Evolutionary conservation across 1,139 yeast species (phyloP).

Genomic region (Pichia sp.): DNA sequence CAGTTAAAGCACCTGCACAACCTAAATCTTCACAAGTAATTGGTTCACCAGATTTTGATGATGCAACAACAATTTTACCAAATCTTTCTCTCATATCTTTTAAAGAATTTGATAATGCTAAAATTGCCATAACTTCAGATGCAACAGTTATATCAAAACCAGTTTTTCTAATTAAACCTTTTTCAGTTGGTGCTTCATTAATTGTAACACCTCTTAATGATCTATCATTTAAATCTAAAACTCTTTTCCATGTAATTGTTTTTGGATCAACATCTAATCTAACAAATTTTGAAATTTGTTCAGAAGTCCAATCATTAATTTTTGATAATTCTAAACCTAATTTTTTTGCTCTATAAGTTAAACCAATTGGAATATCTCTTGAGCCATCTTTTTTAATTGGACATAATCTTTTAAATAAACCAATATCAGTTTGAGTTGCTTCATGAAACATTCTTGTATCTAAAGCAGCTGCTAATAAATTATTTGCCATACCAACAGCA

Average conservation of each 20-base stretch:
- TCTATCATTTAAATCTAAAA: conserved; percentile 93
- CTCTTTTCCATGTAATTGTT: conserved; percentile 94
- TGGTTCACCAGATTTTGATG: conserved; percentile 77
- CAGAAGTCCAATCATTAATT: conserved; percentile 75
- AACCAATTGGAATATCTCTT: conserved; percentile 70
- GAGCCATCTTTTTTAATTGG: conserved; percentile 75
- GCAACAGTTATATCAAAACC: conserved; percentile 98
- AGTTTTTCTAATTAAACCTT: conserved; percentile 80
- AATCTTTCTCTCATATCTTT: conserved; percentile 85
- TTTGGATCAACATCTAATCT: conserved; percentile 91
- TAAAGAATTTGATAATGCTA: conserved; percentile 81
- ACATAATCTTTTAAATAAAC: conserved; percentile 78
- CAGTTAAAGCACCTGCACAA: conserved; percentile 95
- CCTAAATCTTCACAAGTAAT: conserved; percentile 95
- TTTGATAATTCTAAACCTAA: conserved; percentile 75
- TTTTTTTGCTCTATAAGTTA: conserved; percentile 72
- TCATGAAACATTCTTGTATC: conserved; percentile 98
- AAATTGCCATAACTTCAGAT: conserved; percentile 94
- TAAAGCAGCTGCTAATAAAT: conserved; percentile 92
- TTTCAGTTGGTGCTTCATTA: conserved; percentile 92
- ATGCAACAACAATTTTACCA: conserved; percentile 87
- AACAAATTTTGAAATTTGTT: conserved; percentile 70
- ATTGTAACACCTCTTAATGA: conserved; percentile 85
- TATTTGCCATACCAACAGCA: conserved; percentile 94
- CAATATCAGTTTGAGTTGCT: conserved; percentile 82